Evolutionary conservation across 768 basidiomycete species (phyloP).

Genomic region (Russula earlei): DNA sequence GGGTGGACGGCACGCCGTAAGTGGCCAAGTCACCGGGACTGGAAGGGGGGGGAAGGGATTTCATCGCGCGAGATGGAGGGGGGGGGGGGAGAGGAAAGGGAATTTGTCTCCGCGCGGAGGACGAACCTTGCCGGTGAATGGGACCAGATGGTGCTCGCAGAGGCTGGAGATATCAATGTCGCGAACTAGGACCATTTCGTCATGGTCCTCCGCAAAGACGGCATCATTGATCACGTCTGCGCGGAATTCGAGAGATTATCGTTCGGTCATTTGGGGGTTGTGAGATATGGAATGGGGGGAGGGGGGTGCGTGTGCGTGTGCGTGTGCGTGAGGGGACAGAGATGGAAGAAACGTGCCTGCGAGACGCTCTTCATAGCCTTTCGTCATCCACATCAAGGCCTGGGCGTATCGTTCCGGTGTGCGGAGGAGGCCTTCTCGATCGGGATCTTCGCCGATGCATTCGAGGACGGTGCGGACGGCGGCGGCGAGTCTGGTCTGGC

Average conservation of each 20-base stretch:
- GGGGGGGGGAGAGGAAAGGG: neutral
- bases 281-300: neutral
- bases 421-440: constrained; percentile 82
- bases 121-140: constrained; percentile 92
- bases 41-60: neutral
- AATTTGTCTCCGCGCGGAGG: constrained; percentile 3
- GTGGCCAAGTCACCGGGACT: constrained; percentile 14
- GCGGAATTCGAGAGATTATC: neutral
- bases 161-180: constrained; percentile 96
- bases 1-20: constrained; percentile 4
- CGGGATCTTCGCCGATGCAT: constrained; percentile 97
- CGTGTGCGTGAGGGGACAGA: too few relatives aligned
- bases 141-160: constrained; percentile 97
- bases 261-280: neutral
- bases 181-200: constrained; percentile 97
- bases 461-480: constrained; percentile 91
- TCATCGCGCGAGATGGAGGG: neutral
- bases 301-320: neutral
- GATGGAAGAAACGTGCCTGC: constrained; percentile 60
- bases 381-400: constrained; percentile 98
- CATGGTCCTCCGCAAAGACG: constrained; percentile 96
- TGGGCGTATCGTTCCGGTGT: constrained; percentile 96
- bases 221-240: constrained; percentile 98
- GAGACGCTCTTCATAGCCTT: constrained; percentile 93
- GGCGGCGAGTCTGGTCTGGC: constrained; percentile 66